phyloP scores from a whole-genome alignment of 1,284 basidiomycete genomes.

The Ustilago cynodontis region DNA sequence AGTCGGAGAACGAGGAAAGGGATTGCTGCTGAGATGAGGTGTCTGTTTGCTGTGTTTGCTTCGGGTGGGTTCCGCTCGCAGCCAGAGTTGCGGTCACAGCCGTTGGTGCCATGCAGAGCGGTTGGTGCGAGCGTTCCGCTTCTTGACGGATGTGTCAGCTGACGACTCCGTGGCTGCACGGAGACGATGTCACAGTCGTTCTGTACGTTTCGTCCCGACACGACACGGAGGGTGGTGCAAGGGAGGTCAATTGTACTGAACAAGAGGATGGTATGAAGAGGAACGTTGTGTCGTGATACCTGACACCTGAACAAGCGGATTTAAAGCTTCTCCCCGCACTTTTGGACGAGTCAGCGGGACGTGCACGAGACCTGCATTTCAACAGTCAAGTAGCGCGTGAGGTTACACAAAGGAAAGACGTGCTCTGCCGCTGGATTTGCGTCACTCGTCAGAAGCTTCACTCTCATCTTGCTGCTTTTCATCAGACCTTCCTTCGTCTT shows the following conservation, averaged over 20 bases:
- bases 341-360: conserved; percentile 6
- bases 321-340: conserved; percentile 16
- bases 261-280: neutral
- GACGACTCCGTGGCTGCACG: no score
- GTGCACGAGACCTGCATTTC: conserved; percentile 4
- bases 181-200: no score
- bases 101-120: conserved; percentile 27
- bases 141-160: neutral
- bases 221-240: no score
- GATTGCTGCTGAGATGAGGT: conserved; percentile 22
- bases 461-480: neutral
- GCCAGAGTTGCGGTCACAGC: neutral
- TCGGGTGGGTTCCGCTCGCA: neutral
- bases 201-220: no score
- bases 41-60: neutral
- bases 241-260: no score
- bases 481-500: neutral
- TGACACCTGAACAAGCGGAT: no score
- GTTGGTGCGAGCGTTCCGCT: neutral
- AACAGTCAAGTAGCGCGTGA: neutral
- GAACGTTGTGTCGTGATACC: no score
- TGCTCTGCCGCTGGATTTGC: conserved; percentile 35
- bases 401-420: conserved; percentile 14
- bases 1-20: conserved; percentile 32
- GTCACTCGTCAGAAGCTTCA: conserved; percentile 9